A percentile compares a stretch with the other conserved stretches of the same genome.
Conservation (phyloP, 176 grass and related monocot genomes). For the Calamus simplicifolius region DNA sequence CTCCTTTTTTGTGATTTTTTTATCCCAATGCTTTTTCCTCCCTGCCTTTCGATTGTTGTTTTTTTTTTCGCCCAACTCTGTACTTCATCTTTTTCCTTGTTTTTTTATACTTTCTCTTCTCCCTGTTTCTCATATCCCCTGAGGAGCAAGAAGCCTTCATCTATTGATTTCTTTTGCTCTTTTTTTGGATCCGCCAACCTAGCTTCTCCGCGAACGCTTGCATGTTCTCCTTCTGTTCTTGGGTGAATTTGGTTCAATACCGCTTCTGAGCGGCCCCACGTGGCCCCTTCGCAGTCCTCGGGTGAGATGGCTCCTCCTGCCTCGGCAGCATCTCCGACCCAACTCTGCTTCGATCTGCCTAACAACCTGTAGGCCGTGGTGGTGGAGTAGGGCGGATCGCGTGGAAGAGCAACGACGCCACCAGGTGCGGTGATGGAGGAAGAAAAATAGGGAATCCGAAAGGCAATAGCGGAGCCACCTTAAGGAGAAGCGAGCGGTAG, state of each 20-base stretch:
- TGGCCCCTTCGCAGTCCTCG: neutral
- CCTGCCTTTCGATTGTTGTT: no score
- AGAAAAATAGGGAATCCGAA: neutral
- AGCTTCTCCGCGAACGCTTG: no score
- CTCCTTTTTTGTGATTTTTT: no score
- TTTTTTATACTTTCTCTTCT: no score
- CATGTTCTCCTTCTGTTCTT: no score
- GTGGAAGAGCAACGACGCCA: neutral
- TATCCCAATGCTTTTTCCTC: no score
- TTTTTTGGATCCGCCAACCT: no score
- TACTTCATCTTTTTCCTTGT: no score
- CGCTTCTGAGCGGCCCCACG: neutral
- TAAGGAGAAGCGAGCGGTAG: neutral
- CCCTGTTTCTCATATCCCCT: no score
- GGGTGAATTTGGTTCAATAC: slow-evolving; percentile 12
- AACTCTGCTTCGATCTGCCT: neutral
- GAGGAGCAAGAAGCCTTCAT: no score
- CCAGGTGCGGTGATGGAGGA: neutral
- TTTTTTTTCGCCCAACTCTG: no score
- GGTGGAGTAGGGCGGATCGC: neutral
- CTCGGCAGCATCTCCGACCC: neutral
- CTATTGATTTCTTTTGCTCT: no score
- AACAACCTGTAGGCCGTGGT: neutral
- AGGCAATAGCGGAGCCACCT: neutral
- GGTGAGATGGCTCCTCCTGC: neutral